Evolutionary conservation across 2,329 filamentous ascomycete genomes (phyloP).

Genomic region (Fusarium sp.): DNA sequence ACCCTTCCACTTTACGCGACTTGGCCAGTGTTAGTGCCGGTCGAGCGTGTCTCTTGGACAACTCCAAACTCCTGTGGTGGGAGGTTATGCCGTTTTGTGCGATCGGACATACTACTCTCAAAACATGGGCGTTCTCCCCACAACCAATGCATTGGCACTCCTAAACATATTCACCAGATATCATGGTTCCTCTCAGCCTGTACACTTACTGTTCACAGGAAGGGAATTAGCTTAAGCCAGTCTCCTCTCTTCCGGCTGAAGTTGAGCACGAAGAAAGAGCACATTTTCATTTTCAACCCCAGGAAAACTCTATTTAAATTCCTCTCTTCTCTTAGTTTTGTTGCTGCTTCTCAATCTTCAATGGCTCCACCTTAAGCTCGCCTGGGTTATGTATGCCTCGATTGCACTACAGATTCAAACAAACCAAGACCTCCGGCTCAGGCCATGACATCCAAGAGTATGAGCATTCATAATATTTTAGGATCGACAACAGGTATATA

Average conservation of each 20-base stretch:
- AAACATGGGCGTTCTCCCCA: background rate
- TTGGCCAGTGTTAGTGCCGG: background rate
- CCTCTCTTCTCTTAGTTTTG: background rate
- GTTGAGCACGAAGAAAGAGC: background rate
- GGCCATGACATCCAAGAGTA: background rate
- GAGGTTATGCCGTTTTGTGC: background rate
- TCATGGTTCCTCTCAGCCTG: background rate
- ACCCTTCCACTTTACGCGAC: constrained; percentile 13
- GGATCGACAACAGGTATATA: background rate
- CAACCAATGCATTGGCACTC: background rate
- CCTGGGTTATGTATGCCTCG: background rate
- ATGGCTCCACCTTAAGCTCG: background rate
- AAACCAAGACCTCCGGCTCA: background rate
- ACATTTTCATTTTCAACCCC: background rate
- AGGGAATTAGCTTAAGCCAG: background rate
- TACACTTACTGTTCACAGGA: background rate
- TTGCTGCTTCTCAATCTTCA: background rate
- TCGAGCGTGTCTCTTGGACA: background rate
- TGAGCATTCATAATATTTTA: background rate
- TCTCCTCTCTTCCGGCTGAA: background rate
- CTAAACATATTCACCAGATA: background rate
- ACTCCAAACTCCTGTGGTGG: background rate
- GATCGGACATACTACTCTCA: background rate
- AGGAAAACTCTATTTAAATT: background rate
- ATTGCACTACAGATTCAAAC: background rate